These are phyloP conservation scores for Choanephora cucurbitarum DNA, from an alignment of 371 early-diverging fungal species.

Conservation along the genomic window DNA sequence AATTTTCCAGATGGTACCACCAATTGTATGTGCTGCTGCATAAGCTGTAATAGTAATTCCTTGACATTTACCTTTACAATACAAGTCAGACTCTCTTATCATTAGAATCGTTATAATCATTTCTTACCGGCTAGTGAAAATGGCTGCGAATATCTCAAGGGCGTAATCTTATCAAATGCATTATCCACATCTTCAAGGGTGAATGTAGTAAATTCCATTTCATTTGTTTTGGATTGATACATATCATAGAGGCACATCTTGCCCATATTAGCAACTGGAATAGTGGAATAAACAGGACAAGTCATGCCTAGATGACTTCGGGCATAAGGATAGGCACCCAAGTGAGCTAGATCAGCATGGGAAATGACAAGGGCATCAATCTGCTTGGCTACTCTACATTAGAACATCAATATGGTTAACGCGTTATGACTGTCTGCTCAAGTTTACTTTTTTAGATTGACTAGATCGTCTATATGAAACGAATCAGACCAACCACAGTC, in stretches of 20 bases:
- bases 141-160: conserved; percentile 93
- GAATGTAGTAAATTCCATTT: conserved; percentile 73
- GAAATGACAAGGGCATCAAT: conserved; percentile 95
- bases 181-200: conserved; percentile 75
- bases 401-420: no score
- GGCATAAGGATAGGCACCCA: conserved; percentile 93
- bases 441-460: conserved; percentile 65
- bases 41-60: conserved; percentile 92
- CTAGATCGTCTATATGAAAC: conserved; percentile 71
- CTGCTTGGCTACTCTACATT: conserved; percentile 74
- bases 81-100: no score
- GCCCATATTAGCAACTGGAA: conserved; percentile 95
- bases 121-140: conserved; percentile 57
- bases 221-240: conserved; percentile 69
- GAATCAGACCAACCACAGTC: conserved; percentile 92
- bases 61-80: conserved; percentile 82
- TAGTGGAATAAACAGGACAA: conserved; percentile 92
- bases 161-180: conserved; percentile 82
- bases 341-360: conserved; percentile 85
- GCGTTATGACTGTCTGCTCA: background rate
- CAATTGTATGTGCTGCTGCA: conserved; percentile 95
- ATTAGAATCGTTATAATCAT: no score
- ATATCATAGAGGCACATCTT: conserved; percentile 82
- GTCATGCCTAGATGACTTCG: conserved; percentile 74
- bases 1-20: conserved; percentile 98